These are phyloP conservation scores for Trichoderma sp. DNA, from an alignment of 2,329 filamentous ascomycete species.

Conservation along the genomic window DNA sequence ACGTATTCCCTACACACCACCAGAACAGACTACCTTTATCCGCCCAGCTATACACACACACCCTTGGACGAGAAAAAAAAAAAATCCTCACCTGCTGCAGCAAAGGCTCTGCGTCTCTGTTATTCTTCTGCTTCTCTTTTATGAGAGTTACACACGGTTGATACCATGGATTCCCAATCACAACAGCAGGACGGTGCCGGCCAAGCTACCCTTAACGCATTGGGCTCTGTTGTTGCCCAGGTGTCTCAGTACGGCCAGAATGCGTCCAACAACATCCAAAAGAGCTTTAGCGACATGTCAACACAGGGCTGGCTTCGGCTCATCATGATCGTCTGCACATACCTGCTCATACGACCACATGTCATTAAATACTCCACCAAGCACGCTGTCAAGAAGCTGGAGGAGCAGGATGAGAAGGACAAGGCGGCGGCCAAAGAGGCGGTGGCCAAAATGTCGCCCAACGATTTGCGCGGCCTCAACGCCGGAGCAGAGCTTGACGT, in stretches of 20 bases:
- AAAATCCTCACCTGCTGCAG: not conserved
- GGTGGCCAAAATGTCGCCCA: constrained; percentile 56
- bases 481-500: constrained; percentile 53
- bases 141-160: not conserved
- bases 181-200: constrained; percentile 27
- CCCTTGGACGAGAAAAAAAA: not conserved
- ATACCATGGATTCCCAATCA: constrained; percentile 17
- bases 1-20: not conserved
- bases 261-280: constrained; percentile 46
- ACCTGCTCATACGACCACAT: constrained; percentile 71
- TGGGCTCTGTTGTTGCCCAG: constrained; percentile 34
- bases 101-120: not conserved
- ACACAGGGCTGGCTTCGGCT: constrained; percentile 63
- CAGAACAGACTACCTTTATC: not conserved
- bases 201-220: constrained; percentile 31
- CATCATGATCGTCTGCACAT: constrained; percentile 67
- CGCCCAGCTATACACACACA: not conserved
- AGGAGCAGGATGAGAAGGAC: constrained; percentile 51
- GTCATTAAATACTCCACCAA: constrained; percentile 64
- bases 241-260: constrained; percentile 38
- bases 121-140: not conserved
- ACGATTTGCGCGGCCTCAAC: constrained; percentile 58
- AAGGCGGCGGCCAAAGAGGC: constrained; percentile 53
- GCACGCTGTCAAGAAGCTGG: constrained; percentile 61
- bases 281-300: constrained; percentile 50